Evolutionary conservation across 805 yeast genomes (phyloP).

Genomic region (Candida dajiaensis): DNA sequence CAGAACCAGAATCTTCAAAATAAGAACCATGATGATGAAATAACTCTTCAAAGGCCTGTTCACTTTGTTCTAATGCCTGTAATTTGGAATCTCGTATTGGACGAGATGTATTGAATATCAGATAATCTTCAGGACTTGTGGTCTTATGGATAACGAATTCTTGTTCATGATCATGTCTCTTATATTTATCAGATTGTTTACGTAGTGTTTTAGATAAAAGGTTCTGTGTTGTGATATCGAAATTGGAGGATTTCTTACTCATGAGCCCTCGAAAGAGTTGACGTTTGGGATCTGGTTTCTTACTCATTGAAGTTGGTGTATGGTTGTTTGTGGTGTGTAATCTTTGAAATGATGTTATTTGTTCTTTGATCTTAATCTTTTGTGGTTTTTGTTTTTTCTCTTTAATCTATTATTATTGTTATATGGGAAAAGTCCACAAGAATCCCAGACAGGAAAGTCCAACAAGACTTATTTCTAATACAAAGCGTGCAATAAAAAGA

Average conservation of each 20-base stretch:
- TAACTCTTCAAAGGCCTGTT: conserved; percentile 21
- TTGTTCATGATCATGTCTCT: conserved; percentile 5
- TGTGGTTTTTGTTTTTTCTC: no score
- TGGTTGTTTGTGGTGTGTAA: no score
- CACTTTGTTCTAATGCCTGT: conserved; percentile 19
- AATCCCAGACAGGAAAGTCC: no score
- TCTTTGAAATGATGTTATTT: no score
- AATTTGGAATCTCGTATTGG: conserved; percentile 22
- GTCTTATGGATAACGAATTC: conserved; percentile 24
- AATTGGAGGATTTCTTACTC: conserved; percentile 3
- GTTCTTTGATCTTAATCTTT: no score
- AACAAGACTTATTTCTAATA: no score
- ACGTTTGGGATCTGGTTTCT: conserved; percentile 16
- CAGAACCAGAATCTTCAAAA: conserved; percentile 23
- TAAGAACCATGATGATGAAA: conserved; percentile 13
- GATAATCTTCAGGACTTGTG: conserved; percentile 21
- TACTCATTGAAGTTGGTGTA: not conserved
- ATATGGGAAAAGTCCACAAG: no score
- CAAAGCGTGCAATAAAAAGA: no score
- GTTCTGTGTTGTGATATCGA: conserved; percentile 17
- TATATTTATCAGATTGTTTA: conserved; percentile 22
- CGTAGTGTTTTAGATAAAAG: conserved; percentile 22
- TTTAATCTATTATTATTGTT: no score
- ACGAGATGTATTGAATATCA: conserved; percentile 17
- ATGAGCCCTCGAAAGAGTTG: conserved; percentile 20